phyloP scores from a whole-genome alignment of 257 asterid species.

The Nicotiana obtusifolia region DNA sequence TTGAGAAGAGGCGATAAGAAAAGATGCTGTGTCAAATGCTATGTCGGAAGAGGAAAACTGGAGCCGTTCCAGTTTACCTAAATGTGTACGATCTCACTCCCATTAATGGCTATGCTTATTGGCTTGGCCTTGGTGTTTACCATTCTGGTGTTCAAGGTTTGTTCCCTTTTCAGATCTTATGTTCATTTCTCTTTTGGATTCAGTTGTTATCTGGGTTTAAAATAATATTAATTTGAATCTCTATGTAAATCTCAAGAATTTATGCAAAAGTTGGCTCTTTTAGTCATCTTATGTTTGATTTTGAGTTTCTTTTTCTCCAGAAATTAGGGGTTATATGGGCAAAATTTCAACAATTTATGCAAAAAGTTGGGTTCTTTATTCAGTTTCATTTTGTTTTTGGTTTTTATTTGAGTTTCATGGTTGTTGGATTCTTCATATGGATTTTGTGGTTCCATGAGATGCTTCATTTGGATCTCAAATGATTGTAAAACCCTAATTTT shows the following conservation, averaged over 20 bases:
- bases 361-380: too few relatives aligned
- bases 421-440: too few relatives aligned
- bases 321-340: too few relatives aligned
- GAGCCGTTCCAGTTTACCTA: slow-evolving; percentile 51
- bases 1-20: slow-evolving; percentile 2
- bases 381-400: too few relatives aligned
- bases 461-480: too few relatives aligned
- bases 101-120: slow-evolving; percentile 61
- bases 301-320: background rate
- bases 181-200: background rate
- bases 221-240: background rate
- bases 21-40: slow-evolving; percentile 41
- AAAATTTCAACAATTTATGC: too few relatives aligned
- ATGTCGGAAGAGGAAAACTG: slow-evolving; percentile 45
- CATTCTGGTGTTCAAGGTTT: slow-evolving; percentile 69
- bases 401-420: too few relatives aligned
- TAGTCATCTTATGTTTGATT: background rate
- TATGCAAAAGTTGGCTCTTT: background rate
- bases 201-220: background rate
- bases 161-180: background rate
- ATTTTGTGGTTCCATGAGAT: too few relatives aligned
- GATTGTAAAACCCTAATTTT: too few relatives aligned
- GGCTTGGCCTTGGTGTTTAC: slow-evolving; percentile 70
- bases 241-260: background rate
- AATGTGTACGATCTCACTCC: slow-evolving; percentile 69